Base-by-base conservation (phyloP, 805 yeast species). In the Priceomyces melissophilus region DNA sequence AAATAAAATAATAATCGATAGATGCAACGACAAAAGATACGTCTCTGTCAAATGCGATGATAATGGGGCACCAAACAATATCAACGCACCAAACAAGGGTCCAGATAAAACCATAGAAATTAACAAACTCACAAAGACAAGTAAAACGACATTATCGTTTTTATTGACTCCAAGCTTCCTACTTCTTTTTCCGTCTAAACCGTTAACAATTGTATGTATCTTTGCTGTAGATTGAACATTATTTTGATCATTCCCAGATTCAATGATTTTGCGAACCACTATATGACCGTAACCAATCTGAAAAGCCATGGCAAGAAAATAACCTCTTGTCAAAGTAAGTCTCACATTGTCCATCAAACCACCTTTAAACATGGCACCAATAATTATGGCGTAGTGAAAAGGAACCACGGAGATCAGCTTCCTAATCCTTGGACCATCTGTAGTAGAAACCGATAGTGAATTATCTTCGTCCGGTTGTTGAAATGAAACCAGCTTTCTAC, bases 41-140 rank as follows among this genome's bases (percentile, higher is more conserved):
- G 95, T 87, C 53, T 80, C 83, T 7, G 44, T 48, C 26, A 74
- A 43, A 28, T 72, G 69, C 1, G 77, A 66, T 1, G 78, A 63
- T 32, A 84, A 66, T 10, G 96, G 96, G 0, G 96, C 95, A 6
- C 97, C 97, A 54, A 87, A 78, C 10, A 88, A 52, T 1, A 88
- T 67, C 35, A 84, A 57, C 1, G 58, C 43, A 7, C 61, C 42
- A 44, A 67, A 71, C n/a, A 69, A 41, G 2, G 71, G 74, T 1
- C 64, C 30, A 5, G 78, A 53, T n/a, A 69, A 47, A 3, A 63
- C 17, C 1, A 67, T 23, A 2, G 76, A 57, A 2, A 71, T 40
- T 5, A 65, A 37, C 1, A 63, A 23, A 11, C 68, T 45, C 15
- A 67, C 55, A 5, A 51, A 17, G 7, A 67, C 32, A 30, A 68